Base-by-base conservation (phyloP, 2,329 filamentous ascomycete species). In the Endocalyx cinctus region DNA sequence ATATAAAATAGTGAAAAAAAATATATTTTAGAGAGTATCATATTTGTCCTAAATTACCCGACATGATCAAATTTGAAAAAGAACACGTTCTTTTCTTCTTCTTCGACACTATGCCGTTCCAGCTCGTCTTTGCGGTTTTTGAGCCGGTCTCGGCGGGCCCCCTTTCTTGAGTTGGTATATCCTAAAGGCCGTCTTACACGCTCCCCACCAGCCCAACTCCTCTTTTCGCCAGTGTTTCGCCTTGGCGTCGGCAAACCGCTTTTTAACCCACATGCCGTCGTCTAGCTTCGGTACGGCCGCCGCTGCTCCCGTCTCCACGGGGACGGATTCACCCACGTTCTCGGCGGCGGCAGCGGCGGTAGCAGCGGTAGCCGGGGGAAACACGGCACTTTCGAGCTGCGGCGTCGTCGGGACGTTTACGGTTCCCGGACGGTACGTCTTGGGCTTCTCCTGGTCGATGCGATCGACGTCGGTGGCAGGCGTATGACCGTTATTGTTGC, bases 171-270 rank as follows among this genome's bases (percentile, higher is more conserved):
- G 38, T 29, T 45, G 50, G 29, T 54, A 55, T 8, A 55, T 25
- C 31, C 60, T 55, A 25, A 61, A 50, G 18, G 66, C 59, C 34
- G 59, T 59, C 55, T 62, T 65, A 20, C 61, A 54, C 0, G 69
- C 69, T 3, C 69, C 69, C 14, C 40, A 31, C 69, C 69, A 73
- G 1, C 69, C 69, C 7, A 72, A 45, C 50, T 62, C 52, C 33
- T 59, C 51, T 33, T 57, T 62, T 30, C 53, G 57, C 67, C 68
- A 72, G 6, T 57, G 59, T 43, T 46, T 59, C 1, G 47, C 54
- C 30, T 45, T 47, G 0, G 20, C 43, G 42, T 34, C 31, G 14
- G 31, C 33, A 20, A 45, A 48, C 31, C 38, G 6, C 34, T 41
- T 45, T 45, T 60, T 52, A 17, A 63, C 46, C 6, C 65, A 51